Evolutionary conservation across 768 basidiomycete species (phyloP), one percentile per base, ranked within the genome.

Genomic region (Mycena venus): DNA sequence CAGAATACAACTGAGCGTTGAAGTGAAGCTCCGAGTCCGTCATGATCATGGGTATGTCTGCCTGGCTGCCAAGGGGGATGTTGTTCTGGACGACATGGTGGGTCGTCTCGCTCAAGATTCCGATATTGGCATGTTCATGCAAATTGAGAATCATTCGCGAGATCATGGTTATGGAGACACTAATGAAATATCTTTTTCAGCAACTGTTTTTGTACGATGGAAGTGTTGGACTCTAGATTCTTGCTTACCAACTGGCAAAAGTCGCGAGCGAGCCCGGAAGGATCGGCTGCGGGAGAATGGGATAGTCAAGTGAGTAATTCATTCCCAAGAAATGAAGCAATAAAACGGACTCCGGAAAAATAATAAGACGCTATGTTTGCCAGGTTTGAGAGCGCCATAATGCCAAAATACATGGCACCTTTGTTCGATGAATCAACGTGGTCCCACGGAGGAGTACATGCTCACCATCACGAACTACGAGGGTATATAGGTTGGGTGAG

Each of bases 101-200:
- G 12, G 21, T 29, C 14, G 3, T 10, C 15, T 68, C 31, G 40
- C 5, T 71, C 27, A 60, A 34, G 21, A 72, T 36, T 8, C 63
- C 70, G 10, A 12, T 19, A 27, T 42, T 36, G 4, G 80, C 81
- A 63, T 76, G 76, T 63, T 78, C 70, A 73, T 85, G 80, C 19
- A 85, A 79, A 78, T 86, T 85, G 56, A 85, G 82, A 69, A 85
- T 82, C 19, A 86, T 80, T 19, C 84, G 82, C 12, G 84, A 85
- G 73, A 84, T 81, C 77, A 85, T 77, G 11, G 80, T 80, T 11
- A 83, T 73, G 12, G 85, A 83, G n/a, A 85, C 69, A 70, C 83
- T 84, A 42, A 1, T 3, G 19, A 4, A 32, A 32, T 2, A 32
- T 31, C 5, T 7, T 29, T 32, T 21, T 21, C 8, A n/a, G 34